Base-by-base conservation (phyloP, 306 rosid genomes). In the Hylodesmum podocarpum region DNA sequence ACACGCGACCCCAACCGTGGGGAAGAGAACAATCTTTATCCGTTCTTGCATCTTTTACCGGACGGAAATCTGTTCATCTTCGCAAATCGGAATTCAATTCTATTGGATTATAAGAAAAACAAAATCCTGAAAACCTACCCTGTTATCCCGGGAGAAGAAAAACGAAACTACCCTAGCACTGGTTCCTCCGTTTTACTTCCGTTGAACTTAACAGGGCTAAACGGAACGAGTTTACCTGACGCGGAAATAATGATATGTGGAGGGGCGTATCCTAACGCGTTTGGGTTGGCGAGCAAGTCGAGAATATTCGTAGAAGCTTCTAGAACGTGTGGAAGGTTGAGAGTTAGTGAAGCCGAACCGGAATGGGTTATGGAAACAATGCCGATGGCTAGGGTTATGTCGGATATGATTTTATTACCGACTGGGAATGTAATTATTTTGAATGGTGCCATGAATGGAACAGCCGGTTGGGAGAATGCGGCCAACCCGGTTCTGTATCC, bases 1-100 rank as follows among this genome's bases (percentile, higher is more conserved):
- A 93, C 97, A 6, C 69, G 43, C 11, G 97, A 93, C 13, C 73
- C 72, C 0, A 49, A 49, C 18, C 81, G 69, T 6, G 85, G 79
- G 1, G 93, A 81, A 36, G 97, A 91, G 83, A 93, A 91, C 71
- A 93, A 93, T 87, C 96, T 93, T 81, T 93, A 88, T 29, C 98
- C 97, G 0, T 93, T 89, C 89, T 81, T 91, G 89, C 95, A 89
- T 63, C 90, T 93, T 21, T 40, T 87, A 28, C 93, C 93, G 0
- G 91, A 91, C 65, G 97, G 93, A 0, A 88, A 86, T 50, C 93
- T 93, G 54, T 91, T 91, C 86, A 7, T 93, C 44, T 93, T 93
- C 76, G 95, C 98, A 1, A 91, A 93, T 61, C 81, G 75, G 2
- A 75, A 86, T 7, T 86, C 97, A 0, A 78, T 93, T 47, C 37